Conservation (phyloP, 805 yeast genomes). For the Monosporozyma aerobia region DNA sequence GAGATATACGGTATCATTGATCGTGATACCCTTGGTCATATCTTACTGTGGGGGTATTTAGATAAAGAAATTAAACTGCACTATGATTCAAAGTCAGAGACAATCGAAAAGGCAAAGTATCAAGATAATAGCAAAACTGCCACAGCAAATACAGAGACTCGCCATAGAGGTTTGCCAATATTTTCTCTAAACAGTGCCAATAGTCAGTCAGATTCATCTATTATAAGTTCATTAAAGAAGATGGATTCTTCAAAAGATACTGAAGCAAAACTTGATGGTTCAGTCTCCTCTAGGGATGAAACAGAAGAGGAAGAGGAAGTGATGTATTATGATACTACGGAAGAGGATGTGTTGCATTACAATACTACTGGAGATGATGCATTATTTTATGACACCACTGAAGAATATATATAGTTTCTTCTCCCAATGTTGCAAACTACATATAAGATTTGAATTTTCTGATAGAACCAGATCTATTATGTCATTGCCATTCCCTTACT, state of each 20-base stretch:
- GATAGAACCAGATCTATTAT: too few relatives aligned
- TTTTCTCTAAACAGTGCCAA: neutral
- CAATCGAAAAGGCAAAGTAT: neutral
- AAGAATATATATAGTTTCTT: too few relatives aligned
- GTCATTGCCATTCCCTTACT: too few relatives aligned
- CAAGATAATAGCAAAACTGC: neutral
- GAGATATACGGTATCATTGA: conserved; percentile 14
- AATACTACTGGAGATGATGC: too few relatives aligned
- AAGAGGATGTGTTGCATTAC: neutral
- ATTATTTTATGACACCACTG: too few relatives aligned
- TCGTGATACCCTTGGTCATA: conserved; percentile 17
- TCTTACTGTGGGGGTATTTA: conserved; percentile 9
- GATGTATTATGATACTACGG: neutral
- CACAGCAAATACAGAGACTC: neutral
- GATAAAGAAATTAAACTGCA: neutral
- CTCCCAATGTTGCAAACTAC: too few relatives aligned
- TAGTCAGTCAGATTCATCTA: neutral
- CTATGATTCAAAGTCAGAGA: neutral
- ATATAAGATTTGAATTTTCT: too few relatives aligned
- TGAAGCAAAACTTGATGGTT: neutral
- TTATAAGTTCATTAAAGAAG: neutral
- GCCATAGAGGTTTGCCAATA: neutral
- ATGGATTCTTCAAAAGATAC: neutral
- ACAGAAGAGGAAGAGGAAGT: neutral
- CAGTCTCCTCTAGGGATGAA: neutral